Evolutionary conservation across 1,284 basidiomycete genomes (phyloP), one percentile per base, ranked within the genome.

Genomic region (Malassezia arunalokei): DNA sequence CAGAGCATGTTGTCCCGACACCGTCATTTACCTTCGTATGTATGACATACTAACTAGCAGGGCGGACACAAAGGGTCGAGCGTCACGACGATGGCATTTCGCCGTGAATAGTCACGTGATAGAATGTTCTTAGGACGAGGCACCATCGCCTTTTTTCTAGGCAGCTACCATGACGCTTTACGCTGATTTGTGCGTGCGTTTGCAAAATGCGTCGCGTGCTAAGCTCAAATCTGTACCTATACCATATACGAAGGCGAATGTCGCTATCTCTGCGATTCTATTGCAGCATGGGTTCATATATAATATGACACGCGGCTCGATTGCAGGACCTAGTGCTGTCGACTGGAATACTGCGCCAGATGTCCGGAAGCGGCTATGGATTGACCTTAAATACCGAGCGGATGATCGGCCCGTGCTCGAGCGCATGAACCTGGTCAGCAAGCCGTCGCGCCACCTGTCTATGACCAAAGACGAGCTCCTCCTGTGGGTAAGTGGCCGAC

Each of bases 121-220:
- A 40, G 8, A 30, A 31, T 35, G 33, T 12, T 35, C 11, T 35
- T 2, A 35, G 33, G 33, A 35, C 33, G 15, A 14, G 20, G 12
- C 15, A 3, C 8, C n/a, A 43, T 28, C 30, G 11, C 8, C 31
- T 35, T 14, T 32, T 15, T 35, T 5, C 33, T 11, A 35, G 27
- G 37, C 27, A 14, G 15, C 24, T 40, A 50, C 5, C 12, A 74
- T 74, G 72, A 69, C 74, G 4, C 65, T 87, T 1, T 81, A 85
- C 74, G 82, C 59, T 32, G 62, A 87, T 74, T 81, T 91, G 63
- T 88, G 86, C 66, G 81, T 86, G 14, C 84, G 82, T 60, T 71
- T 91, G 30, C 86, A 89, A 76, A 91, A 91, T 65, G 86, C 87
- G 9, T 88, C 89, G 67, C 82, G 85, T 14, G 84, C 86, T 1